phyloP scores from a whole-genome alignment of 148 eudicot genomes.

The Rhododendron mucronatum region DNA sequence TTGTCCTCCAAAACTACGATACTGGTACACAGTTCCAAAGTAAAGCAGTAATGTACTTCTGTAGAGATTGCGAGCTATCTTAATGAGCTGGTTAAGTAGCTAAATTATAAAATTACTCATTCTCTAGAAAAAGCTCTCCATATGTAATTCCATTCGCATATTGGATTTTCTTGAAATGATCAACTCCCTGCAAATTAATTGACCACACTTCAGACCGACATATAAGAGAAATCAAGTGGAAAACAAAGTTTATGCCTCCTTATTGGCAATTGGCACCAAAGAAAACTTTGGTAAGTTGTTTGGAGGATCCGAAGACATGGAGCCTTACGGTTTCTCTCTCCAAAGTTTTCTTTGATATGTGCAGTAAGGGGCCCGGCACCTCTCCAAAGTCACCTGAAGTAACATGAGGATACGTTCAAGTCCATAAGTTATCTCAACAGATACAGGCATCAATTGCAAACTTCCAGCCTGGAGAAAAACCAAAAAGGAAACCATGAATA shows the following conservation, averaged over 20 bases:
- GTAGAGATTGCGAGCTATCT: not conserved
- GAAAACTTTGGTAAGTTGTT: not conserved
- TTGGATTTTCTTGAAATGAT: conserved; percentile 95
- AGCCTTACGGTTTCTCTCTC: not conserved
- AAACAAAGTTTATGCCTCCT: not conserved
- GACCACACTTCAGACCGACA: conserved; percentile 21
- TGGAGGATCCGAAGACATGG: not conserved
- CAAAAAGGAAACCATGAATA: not conserved
- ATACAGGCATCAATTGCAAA: conserved; percentile 75
- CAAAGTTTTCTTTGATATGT: not conserved
- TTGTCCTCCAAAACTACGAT: not conserved
- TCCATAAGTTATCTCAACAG: conserved; percentile 99
- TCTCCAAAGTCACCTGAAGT: conserved; percentile 62
- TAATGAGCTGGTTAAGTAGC: not conserved
- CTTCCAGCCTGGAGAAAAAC: conserved; percentile 74
- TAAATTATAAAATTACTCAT: conserved; percentile 51
- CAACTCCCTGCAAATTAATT: conserved; percentile 69
- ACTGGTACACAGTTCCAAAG: not conserved
- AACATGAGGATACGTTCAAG: conserved; percentile 97
- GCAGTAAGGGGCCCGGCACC: not conserved
- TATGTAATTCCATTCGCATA: conserved; percentile 96
- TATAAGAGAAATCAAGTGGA: not conserved
- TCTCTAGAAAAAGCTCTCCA: conserved; percentile 95
- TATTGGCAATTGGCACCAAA: not conserved
- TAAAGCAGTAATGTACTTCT: not conserved